Conservation (phyloP, 495 filamentous ascomycete species). For the Alectoria sarmentosa region DNA sequence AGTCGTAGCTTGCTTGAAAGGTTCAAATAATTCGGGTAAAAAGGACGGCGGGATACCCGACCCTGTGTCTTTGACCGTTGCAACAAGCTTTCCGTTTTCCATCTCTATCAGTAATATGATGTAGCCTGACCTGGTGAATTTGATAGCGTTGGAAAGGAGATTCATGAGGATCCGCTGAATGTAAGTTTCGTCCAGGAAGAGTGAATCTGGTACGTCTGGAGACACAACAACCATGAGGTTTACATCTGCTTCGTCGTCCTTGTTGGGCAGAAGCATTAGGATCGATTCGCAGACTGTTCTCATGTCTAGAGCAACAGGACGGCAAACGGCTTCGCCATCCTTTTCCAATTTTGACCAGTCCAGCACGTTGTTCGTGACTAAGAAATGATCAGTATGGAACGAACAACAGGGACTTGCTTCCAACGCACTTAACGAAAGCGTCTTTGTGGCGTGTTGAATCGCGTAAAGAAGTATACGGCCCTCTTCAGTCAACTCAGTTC, state of each 20-base stretch:
- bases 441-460: constrained; percentile 29
- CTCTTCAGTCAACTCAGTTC: constrained; percentile 29
- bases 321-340: constrained; percentile 24
- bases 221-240: constrained; percentile 28
- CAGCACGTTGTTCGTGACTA: constrained; percentile 30
- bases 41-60: constrained; percentile 63
- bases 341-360: constrained; percentile 30
- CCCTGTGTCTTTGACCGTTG: constrained; percentile 54
- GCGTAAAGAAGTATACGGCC: constrained; percentile 26
- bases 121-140: constrained; percentile 39
- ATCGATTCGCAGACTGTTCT: constrained; percentile 29
- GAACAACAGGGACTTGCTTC: neutral
- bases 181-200: constrained; percentile 30
- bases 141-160: constrained; percentile 40
- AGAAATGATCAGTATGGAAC: constrained; percentile 4
- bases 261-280: constrained; percentile 25
- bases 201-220: constrained; percentile 24
- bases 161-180: constrained; percentile 41
- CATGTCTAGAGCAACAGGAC: constrained; percentile 27
- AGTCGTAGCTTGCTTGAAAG: constrained; percentile 65
- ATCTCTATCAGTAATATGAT: constrained; percentile 29
- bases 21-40: constrained; percentile 59
- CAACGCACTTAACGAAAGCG: constrained; percentile 27
- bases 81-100: constrained; percentile 23
- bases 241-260: constrained; percentile 28